Base-by-base conservation (phyloP, 2,329 filamentous ascomycete genomes). In the Pseudopyricularia javanii region DNA sequence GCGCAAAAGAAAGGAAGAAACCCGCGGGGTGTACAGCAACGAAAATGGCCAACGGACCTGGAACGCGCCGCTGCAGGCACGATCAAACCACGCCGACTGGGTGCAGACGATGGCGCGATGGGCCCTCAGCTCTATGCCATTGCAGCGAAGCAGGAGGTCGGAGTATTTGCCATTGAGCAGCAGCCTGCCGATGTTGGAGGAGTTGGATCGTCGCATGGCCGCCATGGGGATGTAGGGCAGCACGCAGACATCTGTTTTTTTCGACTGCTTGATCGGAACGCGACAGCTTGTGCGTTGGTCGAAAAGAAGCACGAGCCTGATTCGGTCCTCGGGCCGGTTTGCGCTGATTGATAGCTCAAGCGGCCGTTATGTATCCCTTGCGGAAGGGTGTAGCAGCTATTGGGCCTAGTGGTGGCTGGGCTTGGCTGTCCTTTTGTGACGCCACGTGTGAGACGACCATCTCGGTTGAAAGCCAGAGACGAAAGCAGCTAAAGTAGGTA, bases 41-140 rank as follows among this genome's bases (percentile, higher is more conserved):
- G 20, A 49, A 49, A 35, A 22, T 20, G n/a, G 4, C 15, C 22
- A 32, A 22, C 53, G 35, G 48, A 67, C 68, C 53, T 60, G 60
- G 37, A 69, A 65, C 1, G 52, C 54, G 1, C 50, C 56, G 24
- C 56, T 52, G 47, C 66, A 56, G 4, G 64, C 62, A 11, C 50
- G 56, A 9, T 61, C 60, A 50, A 70, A 70, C 20, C 64, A 64
- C 32, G 58, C 28, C 1, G 65, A 70, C 49, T 68, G 64, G 0
- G 62, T 47, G 53, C 67, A 70, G 5, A 70, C 57, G 15, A 71
- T 58, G 26, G 61, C 59, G 0, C 64, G 61, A 34, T 71, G 68
- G 0, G 62, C 61, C 8, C 61, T 61, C 56, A 69, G 69, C 3
- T 59, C 54, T 0, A 54, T 56, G 2, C 54, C 59, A 0, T 56